A percentile compares a stretch with the other conserved stretches of the same genome.
phyloP scores from a whole-genome alignment of 2,329 filamentous ascomycete species.

The Domatiomyces globalis region DNA sequence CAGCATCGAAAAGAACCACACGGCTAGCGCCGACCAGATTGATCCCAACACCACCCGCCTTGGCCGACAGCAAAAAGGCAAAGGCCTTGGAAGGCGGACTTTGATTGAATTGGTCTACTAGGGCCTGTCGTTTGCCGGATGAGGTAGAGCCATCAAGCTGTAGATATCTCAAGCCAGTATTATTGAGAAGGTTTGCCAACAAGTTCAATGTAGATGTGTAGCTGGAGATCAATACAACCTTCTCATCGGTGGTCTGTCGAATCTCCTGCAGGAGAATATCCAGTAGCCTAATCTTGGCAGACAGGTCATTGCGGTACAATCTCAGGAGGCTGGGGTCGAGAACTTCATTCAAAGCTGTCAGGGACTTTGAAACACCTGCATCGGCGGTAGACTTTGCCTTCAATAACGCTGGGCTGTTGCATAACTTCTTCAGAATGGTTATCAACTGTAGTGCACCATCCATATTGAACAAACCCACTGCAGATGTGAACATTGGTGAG shows the following conservation, averaged over 20 bases:
- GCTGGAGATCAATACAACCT: constrained; percentile 62
- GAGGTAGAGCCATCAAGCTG: constrained; percentile 57
- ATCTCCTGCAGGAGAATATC: constrained; percentile 51
- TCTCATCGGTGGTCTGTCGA: constrained; percentile 48
- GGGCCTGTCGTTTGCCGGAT: constrained; percentile 47
- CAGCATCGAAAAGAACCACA: constrained; percentile 57
- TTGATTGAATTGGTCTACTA: constrained; percentile 58
- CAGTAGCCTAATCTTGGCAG: constrained; percentile 52
- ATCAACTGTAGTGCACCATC: constrained; percentile 55
- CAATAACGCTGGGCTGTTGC: constrained; percentile 54
- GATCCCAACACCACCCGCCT: constrained; percentile 55
- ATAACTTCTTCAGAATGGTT: constrained; percentile 58
- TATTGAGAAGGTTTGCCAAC: constrained; percentile 46
- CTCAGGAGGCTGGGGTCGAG: constrained; percentile 43
- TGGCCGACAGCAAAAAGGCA: constrained; percentile 58
- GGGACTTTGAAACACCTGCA: constrained; percentile 32
- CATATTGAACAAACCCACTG: constrained; percentile 37
- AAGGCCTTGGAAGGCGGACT: constrained; percentile 43
- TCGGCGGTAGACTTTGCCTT: constrained; percentile 36
- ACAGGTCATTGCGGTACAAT: constrained; percentile 41
- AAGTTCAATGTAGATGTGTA: constrained; percentile 60
- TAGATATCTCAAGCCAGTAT: constrained; percentile 47
- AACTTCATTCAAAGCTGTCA: constrained; percentile 35
- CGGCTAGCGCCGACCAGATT: constrained; percentile 59
- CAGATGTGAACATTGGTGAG: constrained; percentile 48